Percentiles rank a stretch among this genome's conserved stretches.
Evolutionary conservation across 768 basidiomycete genomes (phyloP).

Genomic region (Panaeolus cyanescens): DNA sequence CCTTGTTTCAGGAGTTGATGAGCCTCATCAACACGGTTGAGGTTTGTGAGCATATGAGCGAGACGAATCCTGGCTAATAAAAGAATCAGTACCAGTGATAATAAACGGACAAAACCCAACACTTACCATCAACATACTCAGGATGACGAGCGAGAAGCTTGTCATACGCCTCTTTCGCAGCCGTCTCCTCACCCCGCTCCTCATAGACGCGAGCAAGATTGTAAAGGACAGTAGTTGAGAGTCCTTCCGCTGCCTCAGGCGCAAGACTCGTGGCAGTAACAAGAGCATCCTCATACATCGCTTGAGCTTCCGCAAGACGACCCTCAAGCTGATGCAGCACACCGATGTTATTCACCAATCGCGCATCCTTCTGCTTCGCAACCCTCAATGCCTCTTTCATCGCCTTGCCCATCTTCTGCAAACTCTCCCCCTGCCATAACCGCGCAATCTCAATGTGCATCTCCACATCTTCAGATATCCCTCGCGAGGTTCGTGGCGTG

Average conservation of each 20-base stretch:
- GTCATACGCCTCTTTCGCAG: constrained; percentile 85
- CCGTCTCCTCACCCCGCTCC: constrained; percentile 68
- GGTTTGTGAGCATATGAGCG: constrained; percentile 71
- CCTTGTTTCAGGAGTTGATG: constrained; percentile 91
- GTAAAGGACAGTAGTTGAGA: constrained; percentile 84
- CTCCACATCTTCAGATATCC: constrained; percentile 76
- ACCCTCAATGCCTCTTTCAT: constrained; percentile 74
- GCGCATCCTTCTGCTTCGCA: constrained; percentile 62
- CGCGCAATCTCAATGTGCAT: constrained; percentile 91
- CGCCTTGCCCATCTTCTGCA: constrained; percentile 73
- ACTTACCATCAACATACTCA: constrained; percentile 93
- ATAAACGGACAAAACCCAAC: neutral
- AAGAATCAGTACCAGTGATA: neutral
- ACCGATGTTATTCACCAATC: constrained; percentile 81
- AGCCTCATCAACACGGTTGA: constrained; percentile 78
- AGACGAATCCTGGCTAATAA: constrained; percentile 87
- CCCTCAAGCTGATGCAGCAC: constrained; percentile 73
- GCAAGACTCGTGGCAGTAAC: constrained; percentile 51
- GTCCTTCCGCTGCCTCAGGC: constrained; percentile 57
- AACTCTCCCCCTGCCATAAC: constrained; percentile 81
- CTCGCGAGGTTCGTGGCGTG: constrained; percentile 40
- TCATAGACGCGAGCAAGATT: constrained; percentile 94
- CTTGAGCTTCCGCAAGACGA: constrained; percentile 53
- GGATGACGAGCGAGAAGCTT: constrained; percentile 89
- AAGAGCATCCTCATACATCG: constrained; percentile 75